These are phyloP conservation scores for Aspergillus jensenii DNA, from an alignment of 2,329 filamentous ascomycete species.

Conservation along the genomic window DNA sequence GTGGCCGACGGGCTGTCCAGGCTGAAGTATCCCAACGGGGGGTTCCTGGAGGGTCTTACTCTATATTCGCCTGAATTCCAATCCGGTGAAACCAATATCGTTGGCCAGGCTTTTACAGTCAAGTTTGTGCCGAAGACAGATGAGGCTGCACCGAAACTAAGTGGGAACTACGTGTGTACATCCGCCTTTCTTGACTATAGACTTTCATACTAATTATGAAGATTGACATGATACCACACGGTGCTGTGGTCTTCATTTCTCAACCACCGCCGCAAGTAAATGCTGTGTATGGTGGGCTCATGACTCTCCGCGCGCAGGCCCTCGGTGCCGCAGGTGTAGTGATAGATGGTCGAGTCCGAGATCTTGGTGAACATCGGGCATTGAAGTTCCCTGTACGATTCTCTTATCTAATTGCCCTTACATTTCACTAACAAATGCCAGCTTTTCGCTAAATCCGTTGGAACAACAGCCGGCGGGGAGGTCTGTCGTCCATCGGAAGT, in stretches of 20 bases:
- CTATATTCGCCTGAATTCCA: slow-evolving; percentile 57
- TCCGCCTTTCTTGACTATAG: too few species aligned
- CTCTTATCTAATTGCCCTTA: neutral
- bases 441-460: slow-evolving; percentile 30
- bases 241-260: slow-evolving; percentile 53
- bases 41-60: slow-evolving; percentile 55
- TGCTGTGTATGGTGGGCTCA: slow-evolving; percentile 54
- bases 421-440: neutral
- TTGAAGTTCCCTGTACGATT: slow-evolving; percentile 24
- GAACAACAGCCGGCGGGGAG: slow-evolving; percentile 23
- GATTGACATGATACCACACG: slow-evolving; percentile 52
- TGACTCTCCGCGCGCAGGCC: slow-evolving; percentile 50
- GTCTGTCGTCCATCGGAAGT: slow-evolving; percentile 20
- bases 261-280: slow-evolving; percentile 48
- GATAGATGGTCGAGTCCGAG: slow-evolving; percentile 54
- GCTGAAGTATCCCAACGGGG: slow-evolving; percentile 39
- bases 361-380: slow-evolving; percentile 55
- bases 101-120: slow-evolving; percentile 57
- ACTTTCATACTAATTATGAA: slow-evolving; percentile 20
- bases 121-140: slow-evolving; percentile 46
- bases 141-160: slow-evolving; percentile 26
- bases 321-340: slow-evolving; percentile 50
- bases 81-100: slow-evolving; percentile 52
- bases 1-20: slow-evolving; percentile 6
- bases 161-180: neutral